phyloP scores from a whole-genome alignment of 768 basidiomycete species.

The Austroboletus festivus region DNA sequence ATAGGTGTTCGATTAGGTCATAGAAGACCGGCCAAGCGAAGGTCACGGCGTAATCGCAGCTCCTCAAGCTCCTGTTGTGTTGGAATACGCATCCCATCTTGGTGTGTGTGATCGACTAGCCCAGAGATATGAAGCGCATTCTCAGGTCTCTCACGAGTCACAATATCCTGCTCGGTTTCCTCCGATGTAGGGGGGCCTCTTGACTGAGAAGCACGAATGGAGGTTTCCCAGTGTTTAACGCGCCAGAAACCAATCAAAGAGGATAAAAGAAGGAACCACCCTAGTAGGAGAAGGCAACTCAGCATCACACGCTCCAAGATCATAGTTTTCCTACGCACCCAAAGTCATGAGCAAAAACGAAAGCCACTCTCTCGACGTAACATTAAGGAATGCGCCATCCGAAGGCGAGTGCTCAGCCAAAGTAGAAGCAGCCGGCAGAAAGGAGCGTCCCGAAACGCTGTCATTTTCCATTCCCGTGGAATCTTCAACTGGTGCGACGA shows the following conservation, averaged over 20 bases:
- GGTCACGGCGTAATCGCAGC: slow-evolving; percentile 44
- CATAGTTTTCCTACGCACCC: slow-evolving; percentile 40
- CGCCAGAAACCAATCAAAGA: slow-evolving; percentile 81
- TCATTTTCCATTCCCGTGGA: slow-evolving; percentile 10
- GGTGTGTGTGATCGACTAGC: slow-evolving; percentile 23
- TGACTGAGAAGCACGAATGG: slow-evolving; percentile 48
- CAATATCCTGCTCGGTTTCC: slow-evolving; percentile 49
- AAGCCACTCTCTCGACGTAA: slow-evolving; percentile 79
- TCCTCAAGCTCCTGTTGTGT: slow-evolving; percentile 38
- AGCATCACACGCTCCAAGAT: neutral
- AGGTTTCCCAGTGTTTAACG: slow-evolving; percentile 79
- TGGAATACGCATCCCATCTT: slow-evolving; percentile 18
- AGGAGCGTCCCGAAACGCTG: slow-evolving; percentile 16
- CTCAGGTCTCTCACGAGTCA: slow-evolving; percentile 50
- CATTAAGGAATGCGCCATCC: slow-evolving; percentile 24
- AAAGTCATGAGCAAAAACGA: slow-evolving; percentile 90
- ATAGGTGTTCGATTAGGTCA: slow-evolving; percentile 18
- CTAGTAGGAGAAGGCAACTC: slow-evolving; percentile 32
- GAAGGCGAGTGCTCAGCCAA: slow-evolving; percentile 20
- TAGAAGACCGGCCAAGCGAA: slow-evolving; percentile 54
- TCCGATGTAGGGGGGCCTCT: slow-evolving; percentile 31
- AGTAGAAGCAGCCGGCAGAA: slow-evolving; percentile 21
- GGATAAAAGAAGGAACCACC: slow-evolving; percentile 90
- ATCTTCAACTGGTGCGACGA: slow-evolving; percentile 22
- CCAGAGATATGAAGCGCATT: slow-evolving; percentile 47